Evolutionary conservation across 2,329 filamentous ascomycete species (phyloP).

Genomic region (Epichloe bromicola): DNA sequence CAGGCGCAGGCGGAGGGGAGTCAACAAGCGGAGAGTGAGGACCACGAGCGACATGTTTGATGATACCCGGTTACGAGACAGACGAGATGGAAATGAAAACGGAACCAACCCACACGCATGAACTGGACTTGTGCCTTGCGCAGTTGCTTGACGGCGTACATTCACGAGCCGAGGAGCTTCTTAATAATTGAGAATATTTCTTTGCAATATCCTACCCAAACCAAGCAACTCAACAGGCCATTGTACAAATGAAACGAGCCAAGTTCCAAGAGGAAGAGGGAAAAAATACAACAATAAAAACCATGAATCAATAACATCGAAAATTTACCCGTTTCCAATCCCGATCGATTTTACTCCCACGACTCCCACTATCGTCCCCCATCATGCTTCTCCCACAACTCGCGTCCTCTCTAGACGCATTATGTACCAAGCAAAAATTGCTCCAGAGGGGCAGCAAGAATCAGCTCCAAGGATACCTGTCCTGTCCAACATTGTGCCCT

Average conservation of each 20-base stretch:
- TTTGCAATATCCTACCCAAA: slow-evolving; percentile 13
- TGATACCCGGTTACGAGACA: no score
- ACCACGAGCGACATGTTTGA: slow-evolving; percentile 4
- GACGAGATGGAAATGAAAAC: background rate
- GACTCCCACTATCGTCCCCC: slow-evolving; percentile 3
- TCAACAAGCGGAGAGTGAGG: slow-evolving; percentile 13
- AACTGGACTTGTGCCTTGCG: background rate
- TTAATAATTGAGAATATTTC: slow-evolving; percentile 9
- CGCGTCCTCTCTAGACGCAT: slow-evolving; percentile 1
- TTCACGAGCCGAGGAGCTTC: background rate
- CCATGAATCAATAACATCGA: background rate
- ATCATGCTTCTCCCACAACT: background rate
- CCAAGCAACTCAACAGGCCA: slow-evolving; percentile 6
- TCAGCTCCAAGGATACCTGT: slow-evolving; percentile 3
- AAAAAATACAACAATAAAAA: background rate
- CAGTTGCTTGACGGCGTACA: background rate
- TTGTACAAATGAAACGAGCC: background rate
- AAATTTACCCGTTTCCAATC: slow-evolving; percentile 4
- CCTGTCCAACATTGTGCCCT: slow-evolving; percentile 4
- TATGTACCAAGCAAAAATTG: slow-evolving; percentile 7
- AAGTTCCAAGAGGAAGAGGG: background rate
- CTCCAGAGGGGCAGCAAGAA: slow-evolving; percentile 1
- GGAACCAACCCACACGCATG: background rate
- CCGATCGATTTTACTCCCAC: slow-evolving; percentile 4
- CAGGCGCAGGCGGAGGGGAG: slow-evolving; percentile 17